phyloP scores from a whole-genome alignment of 805 yeast species.

The Lachancea lanzarotensis region DNA sequence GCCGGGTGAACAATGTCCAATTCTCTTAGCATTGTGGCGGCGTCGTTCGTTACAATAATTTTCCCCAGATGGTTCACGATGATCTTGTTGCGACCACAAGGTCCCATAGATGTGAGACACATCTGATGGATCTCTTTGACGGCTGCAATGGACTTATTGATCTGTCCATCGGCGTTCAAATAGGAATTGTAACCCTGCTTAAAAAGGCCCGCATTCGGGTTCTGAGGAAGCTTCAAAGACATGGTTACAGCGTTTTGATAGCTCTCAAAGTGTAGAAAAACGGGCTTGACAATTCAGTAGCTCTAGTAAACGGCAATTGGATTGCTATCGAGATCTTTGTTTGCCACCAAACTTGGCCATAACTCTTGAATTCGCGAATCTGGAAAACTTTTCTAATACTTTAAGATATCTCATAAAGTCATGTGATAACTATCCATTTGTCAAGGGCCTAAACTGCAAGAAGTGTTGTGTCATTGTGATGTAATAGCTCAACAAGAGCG shows the following conservation, averaged over 20 bases:
- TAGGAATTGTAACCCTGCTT: slow-evolving; percentile 91
- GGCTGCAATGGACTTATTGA: slow-evolving; percentile 86
- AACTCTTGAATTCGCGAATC: too few species aligned
- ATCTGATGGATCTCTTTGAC: slow-evolving; percentile 87
- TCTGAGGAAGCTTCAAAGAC: slow-evolving; percentile 88
- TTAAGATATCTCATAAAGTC: too few species aligned
- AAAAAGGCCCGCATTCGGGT: slow-evolving; percentile 89
- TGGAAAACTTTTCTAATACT: not conserved
- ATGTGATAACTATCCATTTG: too few species aligned
- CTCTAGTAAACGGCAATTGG: not conserved
- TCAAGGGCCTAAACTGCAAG: too few species aligned
- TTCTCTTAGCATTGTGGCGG: slow-evolving; percentile 95
- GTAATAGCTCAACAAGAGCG: too few species aligned
- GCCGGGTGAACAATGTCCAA: slow-evolving; percentile 96
- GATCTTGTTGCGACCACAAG: slow-evolving; percentile 94
- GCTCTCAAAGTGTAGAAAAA: not conserved
- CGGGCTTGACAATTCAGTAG: too few species aligned
- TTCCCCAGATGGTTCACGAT: slow-evolving; percentile 83
- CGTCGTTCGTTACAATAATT: slow-evolving; percentile 88
- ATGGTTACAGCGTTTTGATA: slow-evolving; percentile 32
- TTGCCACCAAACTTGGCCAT: not conserved
- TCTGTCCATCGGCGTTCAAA: slow-evolving; percentile 89
- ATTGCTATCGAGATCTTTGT: not conserved
- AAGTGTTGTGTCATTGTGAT: too few species aligned
- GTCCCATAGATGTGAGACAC: slow-evolving; percentile 93